Percentiles rank a stretch among this genome's conserved stretches.
phyloP scores from a whole-genome alignment of 2,329 filamentous ascomycete species.

The Fusarium sp. region DNA sequence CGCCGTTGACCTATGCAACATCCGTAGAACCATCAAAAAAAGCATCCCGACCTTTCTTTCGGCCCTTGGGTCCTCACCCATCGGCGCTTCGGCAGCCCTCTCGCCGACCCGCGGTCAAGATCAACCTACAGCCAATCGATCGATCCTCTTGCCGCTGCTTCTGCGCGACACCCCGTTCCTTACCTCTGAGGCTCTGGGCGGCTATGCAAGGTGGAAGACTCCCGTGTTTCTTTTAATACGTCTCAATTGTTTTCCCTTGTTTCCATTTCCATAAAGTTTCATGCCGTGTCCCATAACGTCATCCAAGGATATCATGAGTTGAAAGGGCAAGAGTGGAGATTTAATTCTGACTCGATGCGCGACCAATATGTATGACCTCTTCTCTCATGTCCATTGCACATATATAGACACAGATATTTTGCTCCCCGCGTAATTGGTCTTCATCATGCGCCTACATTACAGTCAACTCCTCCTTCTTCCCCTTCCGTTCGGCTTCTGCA shows the following conservation, averaged over 20 bases:
- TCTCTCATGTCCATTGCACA: constrained; percentile 13
- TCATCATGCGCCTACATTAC: constrained; percentile 38
- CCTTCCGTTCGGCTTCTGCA: constrained; percentile 14
- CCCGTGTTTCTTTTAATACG: neutral
- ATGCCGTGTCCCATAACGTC: neutral
- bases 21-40: neutral
- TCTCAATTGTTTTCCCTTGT: neutral
- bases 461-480: constrained; percentile 32
- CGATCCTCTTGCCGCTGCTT: neutral
- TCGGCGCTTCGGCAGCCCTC: constrained; percentile 19
- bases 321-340: constrained; percentile 48
- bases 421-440: constrained; percentile 28
- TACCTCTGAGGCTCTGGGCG: neutral
- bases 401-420: constrained; percentile 23
- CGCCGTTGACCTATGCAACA: neutral
- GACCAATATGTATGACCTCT: constrained; percentile 30
- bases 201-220: neutral
- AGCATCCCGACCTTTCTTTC: neutral
- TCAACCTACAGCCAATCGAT: neutral
- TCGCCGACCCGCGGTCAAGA: neutral
- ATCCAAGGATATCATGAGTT: constrained; percentile 12
- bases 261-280: neutral
- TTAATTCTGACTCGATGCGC: constrained; percentile 41
- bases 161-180: neutral
- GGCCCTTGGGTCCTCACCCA: neutral